These are phyloP conservation scores for Xylariaceae sp. DNA, from an alignment of 2,329 filamentous ascomycete species.

Conservation along the genomic window DNA sequence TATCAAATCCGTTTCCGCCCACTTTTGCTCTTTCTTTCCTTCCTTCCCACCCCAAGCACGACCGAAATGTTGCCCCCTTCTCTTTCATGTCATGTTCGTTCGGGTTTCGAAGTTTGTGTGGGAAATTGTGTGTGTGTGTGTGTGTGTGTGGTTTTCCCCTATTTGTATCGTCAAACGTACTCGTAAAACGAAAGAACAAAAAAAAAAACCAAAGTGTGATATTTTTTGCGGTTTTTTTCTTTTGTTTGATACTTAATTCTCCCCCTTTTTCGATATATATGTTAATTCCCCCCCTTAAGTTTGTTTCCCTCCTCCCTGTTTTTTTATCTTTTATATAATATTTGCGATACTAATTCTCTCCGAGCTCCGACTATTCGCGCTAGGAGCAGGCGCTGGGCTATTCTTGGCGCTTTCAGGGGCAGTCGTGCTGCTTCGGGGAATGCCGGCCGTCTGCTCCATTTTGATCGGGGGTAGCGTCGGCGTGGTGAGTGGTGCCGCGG, in stretches of 20 bases:
- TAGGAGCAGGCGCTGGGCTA: constrained; percentile 29
- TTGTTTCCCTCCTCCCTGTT: neutral
- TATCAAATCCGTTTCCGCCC: constrained; percentile 15
- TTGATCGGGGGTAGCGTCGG: constrained; percentile 33
- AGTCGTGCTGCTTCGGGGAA: constrained; percentile 22
- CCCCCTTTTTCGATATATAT: constrained; percentile 11
- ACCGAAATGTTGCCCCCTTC: neutral
- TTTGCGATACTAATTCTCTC: constrained; percentile 44
- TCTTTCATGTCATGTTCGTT: constrained; percentile 9
- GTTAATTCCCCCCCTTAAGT: neutral
- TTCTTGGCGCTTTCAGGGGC: constrained; percentile 29
- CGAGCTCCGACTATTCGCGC: constrained; percentile 36
- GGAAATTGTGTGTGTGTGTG: constrained; percentile 4
- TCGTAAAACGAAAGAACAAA: constrained; percentile 16
- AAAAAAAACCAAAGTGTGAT: neutral
- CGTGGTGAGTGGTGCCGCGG: constrained; percentile 20
- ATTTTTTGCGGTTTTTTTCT: neutral
- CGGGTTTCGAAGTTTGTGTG: constrained; percentile 1
- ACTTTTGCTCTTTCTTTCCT: neutral
- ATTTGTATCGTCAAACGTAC: constrained; percentile 15
- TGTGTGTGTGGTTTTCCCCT: neutral
- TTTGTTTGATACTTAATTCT: neutral
- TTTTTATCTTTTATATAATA: constrained; percentile 34
- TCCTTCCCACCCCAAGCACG: constrained; percentile 6
- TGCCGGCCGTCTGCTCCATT: constrained; percentile 26